Evolutionary conservation across 2,329 filamentous ascomycete genomes (phyloP), one percentile per base, ranked within the genome.

Genomic region (Calonectria pseudoturangicola): DNA sequence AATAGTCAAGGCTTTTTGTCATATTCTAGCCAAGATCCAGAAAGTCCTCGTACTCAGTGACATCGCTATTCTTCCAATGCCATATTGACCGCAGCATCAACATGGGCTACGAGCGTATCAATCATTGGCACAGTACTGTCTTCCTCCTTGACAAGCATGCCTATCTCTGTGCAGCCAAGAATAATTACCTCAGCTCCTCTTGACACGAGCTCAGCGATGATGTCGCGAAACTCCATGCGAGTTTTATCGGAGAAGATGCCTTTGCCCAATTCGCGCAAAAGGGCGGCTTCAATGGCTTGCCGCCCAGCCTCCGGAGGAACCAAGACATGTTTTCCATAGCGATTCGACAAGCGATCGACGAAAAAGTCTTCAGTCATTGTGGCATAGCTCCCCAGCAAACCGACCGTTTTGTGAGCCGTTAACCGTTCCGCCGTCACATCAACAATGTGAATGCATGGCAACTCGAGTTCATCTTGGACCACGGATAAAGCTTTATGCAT

Each of bases 361-460:
- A 60, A 60, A 18, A 41, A 60, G 4, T 60, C 54, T 10, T 41
- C 36, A 10, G 54, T 41, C 54, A 60, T 60, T 27, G 54, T 60
- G 6, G 36, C n/a, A 36, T 9, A 15, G 15, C 33, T 28, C 7
- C 54, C 54, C 33, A 60, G n/a, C 21, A 60, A 41, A 7, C 54
- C 54, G 33, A 60, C 54, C 39, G 54, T 60, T 41, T 60, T 60
- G 36, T 60, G 27, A 21, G 13, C n/a, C 12, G 33, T 9, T 15
- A 60, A 10, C 15, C 21, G 33, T 15, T 41, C n/a, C 12, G 54
- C 54, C 7, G 54, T 60, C 13, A 21, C 54, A n/a, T 60, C 54
- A 12, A 60, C 54, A 9, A 60, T 60, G 54, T 60, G 54, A 18
- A 60, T n/a, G 27, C 39, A 60, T 5, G 54, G 54, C 33, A 60